phyloP scores from a whole-genome alignment of 371 early-diverging fungal genomes.

The Rhizopus stolonifer region DNA sequence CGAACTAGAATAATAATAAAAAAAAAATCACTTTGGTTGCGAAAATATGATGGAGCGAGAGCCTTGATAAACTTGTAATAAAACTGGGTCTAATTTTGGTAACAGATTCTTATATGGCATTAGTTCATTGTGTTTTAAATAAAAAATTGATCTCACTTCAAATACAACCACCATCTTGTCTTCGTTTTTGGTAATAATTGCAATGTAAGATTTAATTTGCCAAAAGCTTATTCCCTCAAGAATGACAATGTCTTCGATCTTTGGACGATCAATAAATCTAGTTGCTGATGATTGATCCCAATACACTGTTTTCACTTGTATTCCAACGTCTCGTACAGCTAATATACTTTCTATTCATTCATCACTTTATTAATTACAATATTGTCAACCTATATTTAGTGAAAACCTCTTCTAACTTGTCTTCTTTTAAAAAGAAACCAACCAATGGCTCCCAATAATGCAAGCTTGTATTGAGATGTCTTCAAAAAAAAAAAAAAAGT shows the following conservation, averaged over 20 bases:
- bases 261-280: constrained; percentile 62
- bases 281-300: constrained; percentile 55
- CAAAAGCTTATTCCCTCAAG: constrained; percentile 77
- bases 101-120: constrained; percentile 48
- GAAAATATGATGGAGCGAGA: constrained; percentile 55
- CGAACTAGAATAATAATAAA: no score
- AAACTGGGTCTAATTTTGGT: constrained; percentile 49
- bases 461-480: background rate
- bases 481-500: background rate
- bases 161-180: constrained; percentile 70
- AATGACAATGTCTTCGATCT: constrained; percentile 68
- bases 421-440: constrained; percentile 11
- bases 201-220: constrained; percentile 75
- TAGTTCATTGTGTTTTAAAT: background rate
- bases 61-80: constrained; percentile 59
- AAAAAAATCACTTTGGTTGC: constrained; percentile 5
- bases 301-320: constrained; percentile 66
- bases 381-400: background rate
- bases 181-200: constrained; percentile 62
- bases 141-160: constrained; percentile 43
- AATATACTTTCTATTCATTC: constrained; percentile 58
- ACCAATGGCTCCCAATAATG: background rate
- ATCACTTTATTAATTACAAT: background rate
- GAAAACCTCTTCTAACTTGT: constrained; percentile 2
- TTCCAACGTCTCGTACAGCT: constrained; percentile 66